Evolutionary conservation across 1,284 basidiomycete genomes (phyloP).

Genomic region (Prillingera fragicola): DNA sequence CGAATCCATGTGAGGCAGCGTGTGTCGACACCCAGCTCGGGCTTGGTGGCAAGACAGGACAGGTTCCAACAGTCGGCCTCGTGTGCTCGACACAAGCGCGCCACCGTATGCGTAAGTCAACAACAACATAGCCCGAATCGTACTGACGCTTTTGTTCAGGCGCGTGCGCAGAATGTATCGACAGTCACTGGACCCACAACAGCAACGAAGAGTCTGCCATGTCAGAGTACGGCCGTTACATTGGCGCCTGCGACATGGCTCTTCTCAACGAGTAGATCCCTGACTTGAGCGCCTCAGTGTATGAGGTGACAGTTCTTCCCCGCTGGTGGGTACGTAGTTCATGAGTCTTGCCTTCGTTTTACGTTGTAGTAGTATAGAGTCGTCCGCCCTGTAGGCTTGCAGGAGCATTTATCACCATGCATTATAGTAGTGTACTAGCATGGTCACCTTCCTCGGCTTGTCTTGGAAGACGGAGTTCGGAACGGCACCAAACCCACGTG

Average conservation of each 20-base stretch:
- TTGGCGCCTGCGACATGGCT: background rate
- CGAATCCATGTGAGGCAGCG: background rate
- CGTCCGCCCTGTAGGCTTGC: too few relatives aligned
- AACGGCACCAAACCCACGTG: too few relatives aligned
- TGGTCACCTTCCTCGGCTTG: too few relatives aligned
- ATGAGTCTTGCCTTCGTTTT: background rate
- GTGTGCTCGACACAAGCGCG: background rate
- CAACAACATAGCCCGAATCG: too few relatives aligned
- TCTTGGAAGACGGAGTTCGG: too few relatives aligned
- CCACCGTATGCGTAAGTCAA: background rate
- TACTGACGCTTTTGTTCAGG: background rate
- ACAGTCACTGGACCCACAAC: background rate
- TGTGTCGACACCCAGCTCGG: background rate
- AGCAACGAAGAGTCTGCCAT: background rate
- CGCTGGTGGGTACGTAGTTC: background rate
- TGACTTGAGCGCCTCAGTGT: too few relatives aligned
- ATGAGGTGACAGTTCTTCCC: too few relatives aligned
- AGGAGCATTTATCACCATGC: too few relatives aligned
- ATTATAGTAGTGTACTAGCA: too few relatives aligned
- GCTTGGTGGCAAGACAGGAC: too few relatives aligned
- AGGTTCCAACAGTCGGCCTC: too few relatives aligned
- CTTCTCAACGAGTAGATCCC: too few relatives aligned
- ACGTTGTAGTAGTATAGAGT: background rate
- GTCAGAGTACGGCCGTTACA: background rate
- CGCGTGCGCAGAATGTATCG: background rate